Percentiles rank a stretch among this genome's conserved stretches.
These are phyloP conservation scores for Lactifluus hygrophoroides DNA, from an alignment of 768 basidiomycete species.

Conservation along the genomic window DNA sequence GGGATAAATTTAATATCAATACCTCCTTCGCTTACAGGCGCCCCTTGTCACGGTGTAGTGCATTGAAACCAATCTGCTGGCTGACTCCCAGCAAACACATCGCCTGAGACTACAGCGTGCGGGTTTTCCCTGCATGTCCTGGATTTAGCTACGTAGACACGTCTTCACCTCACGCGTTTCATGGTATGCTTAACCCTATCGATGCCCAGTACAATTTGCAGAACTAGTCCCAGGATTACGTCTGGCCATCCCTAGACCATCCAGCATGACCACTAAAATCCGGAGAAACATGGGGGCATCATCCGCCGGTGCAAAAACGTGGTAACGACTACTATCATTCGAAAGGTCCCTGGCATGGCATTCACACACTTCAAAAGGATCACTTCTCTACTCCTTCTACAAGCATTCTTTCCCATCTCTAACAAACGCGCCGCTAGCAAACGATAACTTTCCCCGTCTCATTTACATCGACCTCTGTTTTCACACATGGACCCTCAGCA, in stretches of 20 bases:
- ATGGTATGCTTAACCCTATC: no score
- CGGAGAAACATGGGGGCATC: background rate
- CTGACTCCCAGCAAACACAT: no score
- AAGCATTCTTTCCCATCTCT: background rate
- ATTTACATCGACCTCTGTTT: background rate
- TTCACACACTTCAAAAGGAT: background rate
- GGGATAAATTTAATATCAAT: no score
- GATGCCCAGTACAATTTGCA: no score
- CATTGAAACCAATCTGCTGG: no score
- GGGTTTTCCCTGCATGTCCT: no score
- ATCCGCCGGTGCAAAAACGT: background rate
- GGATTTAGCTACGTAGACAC: no score
- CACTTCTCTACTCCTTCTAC: background rate
- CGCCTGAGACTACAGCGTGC: no score
- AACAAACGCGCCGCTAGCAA: background rate
- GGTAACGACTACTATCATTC: background rate
- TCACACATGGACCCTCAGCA: background rate
- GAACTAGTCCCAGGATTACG: no score
- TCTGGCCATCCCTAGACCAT: constrained; percentile 1
- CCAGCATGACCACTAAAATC: background rate
- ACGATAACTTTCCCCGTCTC: background rate
- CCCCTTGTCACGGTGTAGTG: no score
- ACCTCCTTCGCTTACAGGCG: no score
- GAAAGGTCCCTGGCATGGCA: background rate
- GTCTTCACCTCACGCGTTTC: no score